Conservation (phyloP, 176 grass and related monocot genomes). For the Aegilops umbellulata region DNA sequence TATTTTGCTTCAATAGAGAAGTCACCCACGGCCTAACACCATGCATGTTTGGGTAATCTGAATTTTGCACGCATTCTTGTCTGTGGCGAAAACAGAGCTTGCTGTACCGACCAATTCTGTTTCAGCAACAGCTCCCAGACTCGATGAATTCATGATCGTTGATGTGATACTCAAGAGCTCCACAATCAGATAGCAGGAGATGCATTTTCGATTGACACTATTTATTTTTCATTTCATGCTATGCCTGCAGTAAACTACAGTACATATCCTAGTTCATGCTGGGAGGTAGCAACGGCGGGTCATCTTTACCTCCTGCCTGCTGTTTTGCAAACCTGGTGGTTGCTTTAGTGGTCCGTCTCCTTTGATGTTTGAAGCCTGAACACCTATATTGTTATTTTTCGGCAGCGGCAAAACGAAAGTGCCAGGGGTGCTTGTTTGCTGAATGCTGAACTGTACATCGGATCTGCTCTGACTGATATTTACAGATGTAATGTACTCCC, state of each 20-base stretch:
- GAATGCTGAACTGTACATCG: too few relatives aligned
- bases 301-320: background rate
- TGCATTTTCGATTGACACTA: background rate
- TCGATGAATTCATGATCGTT: slow-evolving; percentile 9
- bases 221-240: background rate
- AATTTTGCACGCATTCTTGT: background rate
- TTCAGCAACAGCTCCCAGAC: background rate
- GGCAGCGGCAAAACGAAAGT: too few relatives aligned
- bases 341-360: background rate
- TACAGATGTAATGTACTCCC: too few relatives aligned
- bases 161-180: background rate
- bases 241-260: background rate
- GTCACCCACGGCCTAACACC: background rate
- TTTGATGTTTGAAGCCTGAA: slow-evolving; percentile 32
- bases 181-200: background rate
- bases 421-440: too few relatives aligned
- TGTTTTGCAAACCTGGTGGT: background rate
- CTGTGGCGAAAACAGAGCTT: too few relatives aligned
- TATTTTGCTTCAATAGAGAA: background rate
- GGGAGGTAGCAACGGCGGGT: background rate
- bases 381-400: background rate
- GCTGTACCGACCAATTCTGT: background rate
- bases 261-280: background rate
- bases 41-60: background rate
- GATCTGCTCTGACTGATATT: too few relatives aligned